Base-by-base conservation (phyloP, 1,284 basidiomycete species). In the Fomes fomentarius region DNA sequence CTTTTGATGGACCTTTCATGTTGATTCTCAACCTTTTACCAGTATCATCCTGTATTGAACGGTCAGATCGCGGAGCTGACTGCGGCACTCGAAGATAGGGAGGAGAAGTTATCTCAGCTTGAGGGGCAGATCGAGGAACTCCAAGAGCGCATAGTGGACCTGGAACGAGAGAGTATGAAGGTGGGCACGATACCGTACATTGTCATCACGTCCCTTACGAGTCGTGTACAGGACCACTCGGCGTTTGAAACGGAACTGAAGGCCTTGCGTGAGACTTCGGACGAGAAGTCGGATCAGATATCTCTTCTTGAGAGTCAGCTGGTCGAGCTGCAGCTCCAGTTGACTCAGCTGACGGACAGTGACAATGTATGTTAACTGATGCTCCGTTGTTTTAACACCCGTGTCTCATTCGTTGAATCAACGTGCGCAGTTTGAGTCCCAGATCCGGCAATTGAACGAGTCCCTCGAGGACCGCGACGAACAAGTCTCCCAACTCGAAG, bases 81-180 rank as follows among this genome's bases (percentile, higher is more conserved):
- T 24, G 38, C 47, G 11, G 40, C 47, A 11, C 61, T 66, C n/a
- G 56, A 58, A 14, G 61, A 61, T 31, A 64, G 62, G 48, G 43
- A 51, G 5, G 56, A 54, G 25, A 40, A 60, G 46, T 42, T 63
- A n/a, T 26, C 37, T 3, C 47, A 57, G 43, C 53, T 61, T 1
- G 58, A 60, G 50, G 15, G 25, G 1, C 56, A 57, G 34, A 24
- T 62, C 15, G 49, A 56, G 37, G 53, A 54, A 4, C 47, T 61
- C 8, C 56, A 56, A 40, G 38, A 30, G 3, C 56, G 33, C n/a
- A 49, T 56, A 2, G 12, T 48, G 22, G 17, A 53, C 4, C 28
- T 60, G 7, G 49, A 58, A 28, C 15, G 28, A 17, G 54, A 50
- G 51, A 50, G 43, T 21, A 43, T 46, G 9, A 31, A 51, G 46